Conservation (phyloP, 2,329 filamentous ascomycete genomes). For the Fusarium verticillioides region DNA sequence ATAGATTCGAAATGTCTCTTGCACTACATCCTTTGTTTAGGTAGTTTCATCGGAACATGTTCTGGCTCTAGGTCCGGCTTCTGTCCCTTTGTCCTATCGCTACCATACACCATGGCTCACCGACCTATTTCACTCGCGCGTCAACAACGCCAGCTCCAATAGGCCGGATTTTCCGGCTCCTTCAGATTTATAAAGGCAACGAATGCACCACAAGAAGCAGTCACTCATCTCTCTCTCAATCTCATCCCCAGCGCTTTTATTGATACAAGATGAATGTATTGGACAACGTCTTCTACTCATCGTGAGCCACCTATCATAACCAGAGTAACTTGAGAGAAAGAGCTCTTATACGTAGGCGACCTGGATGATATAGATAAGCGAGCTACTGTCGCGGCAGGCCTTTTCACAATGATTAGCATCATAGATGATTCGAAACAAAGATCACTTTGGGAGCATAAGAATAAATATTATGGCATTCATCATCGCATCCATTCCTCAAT, state of each 20-base stretch:
- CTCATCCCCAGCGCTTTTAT: neutral
- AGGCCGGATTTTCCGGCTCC: neutral
- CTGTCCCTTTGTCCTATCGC: neutral
- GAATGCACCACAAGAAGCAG: neutral
- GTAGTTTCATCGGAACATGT: neutral
- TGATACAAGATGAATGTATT: neutral
- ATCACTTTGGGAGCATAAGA: neutral
- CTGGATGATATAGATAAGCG: neutral
- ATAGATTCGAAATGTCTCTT: neutral
- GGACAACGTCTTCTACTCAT: neutral
- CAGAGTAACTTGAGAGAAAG: neutral
- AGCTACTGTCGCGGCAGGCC: neutral
- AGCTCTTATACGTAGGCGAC: neutral
- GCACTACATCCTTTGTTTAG: neutral
- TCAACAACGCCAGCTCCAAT: neutral
- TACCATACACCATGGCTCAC: neutral
- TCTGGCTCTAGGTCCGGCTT: neutral
- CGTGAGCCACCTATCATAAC: neutral
- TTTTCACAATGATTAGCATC: neutral
- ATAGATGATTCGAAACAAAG: neutral
- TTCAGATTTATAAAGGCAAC: neutral
- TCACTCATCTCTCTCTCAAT: neutral
- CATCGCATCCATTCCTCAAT: neutral
- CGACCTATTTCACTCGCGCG: neutral
- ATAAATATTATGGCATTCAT: neutral